Base-by-base conservation (phyloP, 495 filamentous ascomycete species). In the Aspergillus avenaceus region DNA sequence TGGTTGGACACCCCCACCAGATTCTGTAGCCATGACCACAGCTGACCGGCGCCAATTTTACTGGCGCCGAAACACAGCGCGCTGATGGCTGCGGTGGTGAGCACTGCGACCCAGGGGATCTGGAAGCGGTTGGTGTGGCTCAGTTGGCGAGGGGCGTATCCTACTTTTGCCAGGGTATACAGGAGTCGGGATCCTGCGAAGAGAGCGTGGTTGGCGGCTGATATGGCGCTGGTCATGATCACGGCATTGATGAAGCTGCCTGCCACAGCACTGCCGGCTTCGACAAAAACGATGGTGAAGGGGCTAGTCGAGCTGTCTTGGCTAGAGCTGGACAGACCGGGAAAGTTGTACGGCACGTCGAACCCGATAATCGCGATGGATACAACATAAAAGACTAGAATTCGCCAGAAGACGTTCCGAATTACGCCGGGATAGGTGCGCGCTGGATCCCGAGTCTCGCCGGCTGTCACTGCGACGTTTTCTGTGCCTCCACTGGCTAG, bases 1-100 rank as follows among this genome's bases (percentile, higher is more conserved):
- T n/a, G n/a, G n/a, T n/a, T n/a, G n/a, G n/a, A n/a, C n/a, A n/a
- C n/a, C n/a, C n/a, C n/a, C n/a, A n/a, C n/a, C n/a, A n/a, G n/a
- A n/a, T 79, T 78, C 49, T 81, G 78, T 25, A 83, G 58, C 79
- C 79, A 83, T 3, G 69, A 73, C 78, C 78, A 83, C 5, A 77
- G 48, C 44, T 81, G 67, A 14, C 81, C 80, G 0, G 81, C 80
- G 0, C 82, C 81, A 45, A 84, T 82, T 31, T 81, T 83, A 51
- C 74, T 79, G 2, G 78, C 78, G 16, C 80, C 80, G 44, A 84
- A 85, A 49, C 79, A 81, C 3, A 84, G 69, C 5, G 74, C 77
- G 47, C 74, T 79, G 32, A 84, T 75, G 6, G 72, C 54, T 0
- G 73, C 74, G 2, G 80, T 83, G 3, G 71, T 71, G 0, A 84